Base-by-base conservation (phyloP, 2,329 filamentous ascomycete species). In the Cordyceps sp. region DNA sequence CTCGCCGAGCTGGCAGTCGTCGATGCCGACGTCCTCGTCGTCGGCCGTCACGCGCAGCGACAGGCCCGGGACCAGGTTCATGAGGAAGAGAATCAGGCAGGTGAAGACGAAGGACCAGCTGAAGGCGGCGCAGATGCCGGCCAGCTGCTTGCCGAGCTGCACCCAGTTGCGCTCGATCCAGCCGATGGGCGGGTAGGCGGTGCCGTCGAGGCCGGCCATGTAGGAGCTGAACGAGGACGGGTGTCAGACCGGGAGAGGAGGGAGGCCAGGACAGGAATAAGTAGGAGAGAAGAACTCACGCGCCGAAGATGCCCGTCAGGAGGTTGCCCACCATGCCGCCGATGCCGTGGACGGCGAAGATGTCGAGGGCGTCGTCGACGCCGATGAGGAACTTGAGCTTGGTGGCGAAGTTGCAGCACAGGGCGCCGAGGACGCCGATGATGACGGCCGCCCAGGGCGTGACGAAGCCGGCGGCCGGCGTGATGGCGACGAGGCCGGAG, bases 311-410 rank as follows among this genome's bases (percentile, higher is more conserved):
- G 40, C 76, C 81, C 35, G 83, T 88, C 55, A 82, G 64, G 37
- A 85, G 55, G 45, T 92, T 80, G 31, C 84, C 84, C 36, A 78
- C 66, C 41, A 90, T 82, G 42, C 84, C 84, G 30, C 84, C 83
- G 40, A 92, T 61, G 47, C 72, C 83, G 69, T 93, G 84, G 57
- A 90, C 82, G 42, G 84, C 84, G 57, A 93, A 90, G 46, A 93
- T 76, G 61, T 93, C 84, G 56, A 93, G 80, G 6, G 80, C 78
- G 50, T 93, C 84, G 45, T 93, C 84, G 34, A 92, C 75, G 39
- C 74, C 74, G 47, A 92, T 64, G 30, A 66, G 33, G 45, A 70
- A 77, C 74, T 66, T 76, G 66, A 83, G 69, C 67, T 93, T 92
- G 49, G 84, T 93, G 37, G 75, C 71, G 58, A 88, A 84, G 58